phyloP scores from a whole-genome alignment of 2,329 filamentous ascomycete species.

The Aspergillus ochraceus region DNA sequence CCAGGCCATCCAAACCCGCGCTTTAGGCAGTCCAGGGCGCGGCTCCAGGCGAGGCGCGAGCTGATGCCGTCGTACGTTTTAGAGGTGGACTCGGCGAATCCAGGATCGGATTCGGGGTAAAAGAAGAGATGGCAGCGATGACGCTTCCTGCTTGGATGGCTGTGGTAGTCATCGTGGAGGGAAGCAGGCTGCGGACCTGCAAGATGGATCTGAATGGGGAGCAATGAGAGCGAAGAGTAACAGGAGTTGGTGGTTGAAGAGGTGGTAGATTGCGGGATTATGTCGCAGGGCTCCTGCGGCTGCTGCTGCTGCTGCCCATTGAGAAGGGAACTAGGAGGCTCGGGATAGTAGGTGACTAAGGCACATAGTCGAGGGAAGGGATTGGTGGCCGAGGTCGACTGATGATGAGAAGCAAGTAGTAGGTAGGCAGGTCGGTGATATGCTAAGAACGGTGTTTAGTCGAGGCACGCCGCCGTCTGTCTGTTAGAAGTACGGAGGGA shows the following conservation, averaged over 20 bases:
- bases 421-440: constrained; percentile 59
- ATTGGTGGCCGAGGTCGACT: constrained; percentile 49
- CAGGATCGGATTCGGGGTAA: constrained; percentile 56
- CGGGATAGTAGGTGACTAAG: constrained; percentile 60
- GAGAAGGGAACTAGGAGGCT: neutral
- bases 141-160: constrained; percentile 28
- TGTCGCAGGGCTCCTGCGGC: constrained; percentile 23
- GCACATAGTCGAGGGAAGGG: constrained; percentile 58
- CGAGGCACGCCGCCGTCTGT: too few relatives aligned
- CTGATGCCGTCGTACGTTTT: constrained; percentile 62
- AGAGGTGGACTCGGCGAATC: constrained; percentile 67
- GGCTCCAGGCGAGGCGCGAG: constrained; percentile 64
- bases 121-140: constrained; percentile 45
- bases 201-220: constrained; percentile 58
- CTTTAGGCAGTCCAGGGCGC: constrained; percentile 59
- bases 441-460: constrained; percentile 40
- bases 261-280: constrained; percentile 18
- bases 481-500: neutral
- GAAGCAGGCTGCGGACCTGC: constrained; percentile 47
- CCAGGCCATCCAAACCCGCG: constrained; percentile 54
- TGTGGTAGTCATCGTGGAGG: constrained; percentile 22
- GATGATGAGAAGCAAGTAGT: constrained; percentile 48
- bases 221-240: constrained; percentile 22
- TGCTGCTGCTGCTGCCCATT: neutral
- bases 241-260: constrained; percentile 33